Evolutionary conservation across 345 rosid species (phyloP).

Genomic region (Balakata baccata): DNA sequence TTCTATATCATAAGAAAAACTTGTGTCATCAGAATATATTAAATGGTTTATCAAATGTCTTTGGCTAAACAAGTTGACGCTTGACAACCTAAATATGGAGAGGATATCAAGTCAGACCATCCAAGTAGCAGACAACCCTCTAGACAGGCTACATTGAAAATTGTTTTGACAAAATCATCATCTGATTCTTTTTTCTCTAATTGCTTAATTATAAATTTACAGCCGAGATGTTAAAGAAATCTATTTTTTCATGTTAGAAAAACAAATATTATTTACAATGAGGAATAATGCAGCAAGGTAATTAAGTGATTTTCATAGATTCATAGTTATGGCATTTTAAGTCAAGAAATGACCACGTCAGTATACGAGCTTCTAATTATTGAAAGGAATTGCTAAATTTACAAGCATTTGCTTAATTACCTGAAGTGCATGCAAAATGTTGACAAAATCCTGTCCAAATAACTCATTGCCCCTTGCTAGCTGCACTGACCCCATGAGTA

Average conservation of each 20-base stretch:
- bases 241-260: not conserved
- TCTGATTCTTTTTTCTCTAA: not conserved
- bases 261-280: not conserved
- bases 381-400: not conserved
- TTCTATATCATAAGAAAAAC: not conserved
- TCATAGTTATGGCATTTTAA: not conserved
- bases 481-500: slow-evolving; percentile 48
- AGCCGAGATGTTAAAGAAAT: no score
- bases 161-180: not conserved
- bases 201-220: not conserved
- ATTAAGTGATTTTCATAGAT: not conserved
- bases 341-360: not conserved
- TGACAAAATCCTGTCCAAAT: slow-evolving; percentile 42
- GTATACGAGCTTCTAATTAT: not conserved
- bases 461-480: slow-evolving; percentile 53
- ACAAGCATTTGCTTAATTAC: slow-evolving; percentile 30
- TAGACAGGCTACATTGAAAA: not conserved
- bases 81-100: not conserved
- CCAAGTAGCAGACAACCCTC: not conserved
- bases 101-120: not conserved
- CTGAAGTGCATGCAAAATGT: slow-evolving; percentile 80
- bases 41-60: not conserved
- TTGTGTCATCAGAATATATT: not conserved
- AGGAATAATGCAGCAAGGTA: not conserved
- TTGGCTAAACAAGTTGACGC: not conserved